phyloP scores from a whole-genome alignment of 169 alveolate species.

The Plasmodium relictum region DNA sequence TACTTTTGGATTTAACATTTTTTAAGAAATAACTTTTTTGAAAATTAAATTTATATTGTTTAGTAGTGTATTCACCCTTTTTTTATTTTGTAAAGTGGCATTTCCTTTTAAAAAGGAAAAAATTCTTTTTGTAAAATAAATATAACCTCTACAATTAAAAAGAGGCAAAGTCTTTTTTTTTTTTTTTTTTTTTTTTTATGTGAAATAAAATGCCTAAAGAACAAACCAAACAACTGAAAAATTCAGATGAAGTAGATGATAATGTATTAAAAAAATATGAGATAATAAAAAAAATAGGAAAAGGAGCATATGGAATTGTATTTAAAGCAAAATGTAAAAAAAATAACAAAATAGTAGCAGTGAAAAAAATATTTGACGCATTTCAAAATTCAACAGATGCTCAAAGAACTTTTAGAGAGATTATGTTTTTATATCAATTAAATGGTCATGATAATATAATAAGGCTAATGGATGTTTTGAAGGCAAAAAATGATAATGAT shows the following conservation, averaged over 20 bases:
- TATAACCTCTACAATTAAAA: not conserved
- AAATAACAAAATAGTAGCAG: conserved; percentile 97
- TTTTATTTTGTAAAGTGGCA: no score
- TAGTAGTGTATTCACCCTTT: no score
- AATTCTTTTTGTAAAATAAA: not conserved
- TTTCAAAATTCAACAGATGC: conserved; percentile 99
- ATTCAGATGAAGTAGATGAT: conserved; percentile 92
- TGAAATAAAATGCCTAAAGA: conserved; percentile 4
- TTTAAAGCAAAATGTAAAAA: conserved; percentile 97
- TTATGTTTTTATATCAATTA: conserved; percentile 95
- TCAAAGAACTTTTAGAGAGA: conserved; percentile 99
- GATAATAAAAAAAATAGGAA: conserved; percentile 92
- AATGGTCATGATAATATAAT: conserved; percentile 97
- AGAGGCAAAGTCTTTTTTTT: not conserved
- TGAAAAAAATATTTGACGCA: conserved; percentile 99
- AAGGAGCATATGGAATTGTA: conserved; percentile 99
- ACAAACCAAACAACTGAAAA: not conserved
- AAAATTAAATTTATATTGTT: no score
- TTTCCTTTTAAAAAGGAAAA: not conserved
- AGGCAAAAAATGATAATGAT: conserved; percentile 98
- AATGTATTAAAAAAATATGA: conserved; percentile 93
- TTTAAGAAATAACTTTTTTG: no score
- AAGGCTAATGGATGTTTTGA: conserved; percentile 92
- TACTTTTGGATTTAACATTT: no score
- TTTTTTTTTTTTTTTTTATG: not conserved